Evolutionary conservation across 2,329 filamentous ascomycete species (phyloP).

Genomic region (Cryphonectria parasitica): DNA sequence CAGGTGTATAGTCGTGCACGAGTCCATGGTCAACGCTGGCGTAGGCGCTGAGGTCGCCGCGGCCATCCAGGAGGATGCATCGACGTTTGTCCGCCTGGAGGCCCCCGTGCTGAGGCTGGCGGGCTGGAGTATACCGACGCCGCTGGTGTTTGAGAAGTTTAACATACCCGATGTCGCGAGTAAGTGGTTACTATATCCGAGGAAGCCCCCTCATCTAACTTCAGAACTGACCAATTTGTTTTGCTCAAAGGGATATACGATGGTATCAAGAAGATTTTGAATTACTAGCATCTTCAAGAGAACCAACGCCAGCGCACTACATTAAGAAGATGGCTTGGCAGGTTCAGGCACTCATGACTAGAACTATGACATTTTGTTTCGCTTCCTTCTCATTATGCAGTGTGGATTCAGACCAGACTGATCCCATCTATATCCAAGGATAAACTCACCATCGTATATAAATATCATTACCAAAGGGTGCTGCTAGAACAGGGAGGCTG

Average conservation of each 20-base stretch:
- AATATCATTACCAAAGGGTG: not conserved
- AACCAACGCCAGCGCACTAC: not conserved
- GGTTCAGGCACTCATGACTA: not conserved
- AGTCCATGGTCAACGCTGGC: constrained; percentile 88
- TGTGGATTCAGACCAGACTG: not conserved
- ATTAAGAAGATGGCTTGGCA: not conserved
- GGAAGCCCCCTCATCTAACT: not conserved
- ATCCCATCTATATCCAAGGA: not conserved
- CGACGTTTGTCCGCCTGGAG: constrained; percentile 80
- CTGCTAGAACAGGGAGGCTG: not conserved
- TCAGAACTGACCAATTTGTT: constrained; percentile 35
- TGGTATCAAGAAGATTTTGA: constrained; percentile 66
- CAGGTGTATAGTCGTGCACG: constrained; percentile 84
- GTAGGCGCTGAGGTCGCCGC: constrained; percentile 89
- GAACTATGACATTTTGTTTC: not conserved
- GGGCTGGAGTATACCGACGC: constrained; percentile 87
- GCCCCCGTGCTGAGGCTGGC: constrained; percentile 84
- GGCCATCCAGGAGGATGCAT: constrained; percentile 76
- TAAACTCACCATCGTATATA: not conserved
- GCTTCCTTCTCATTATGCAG: not conserved
- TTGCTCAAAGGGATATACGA: constrained; percentile 68
- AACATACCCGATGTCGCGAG: constrained; percentile 84
- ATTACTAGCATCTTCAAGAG: constrained; percentile 53
- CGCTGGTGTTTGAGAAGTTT: constrained; percentile 78
- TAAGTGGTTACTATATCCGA: constrained; percentile 54